Evolutionary conservation across 2,329 filamentous ascomycete genomes (phyloP), one percentile per base, ranked within the genome.

Genomic region (Fusarium sarcochroum): DNA sequence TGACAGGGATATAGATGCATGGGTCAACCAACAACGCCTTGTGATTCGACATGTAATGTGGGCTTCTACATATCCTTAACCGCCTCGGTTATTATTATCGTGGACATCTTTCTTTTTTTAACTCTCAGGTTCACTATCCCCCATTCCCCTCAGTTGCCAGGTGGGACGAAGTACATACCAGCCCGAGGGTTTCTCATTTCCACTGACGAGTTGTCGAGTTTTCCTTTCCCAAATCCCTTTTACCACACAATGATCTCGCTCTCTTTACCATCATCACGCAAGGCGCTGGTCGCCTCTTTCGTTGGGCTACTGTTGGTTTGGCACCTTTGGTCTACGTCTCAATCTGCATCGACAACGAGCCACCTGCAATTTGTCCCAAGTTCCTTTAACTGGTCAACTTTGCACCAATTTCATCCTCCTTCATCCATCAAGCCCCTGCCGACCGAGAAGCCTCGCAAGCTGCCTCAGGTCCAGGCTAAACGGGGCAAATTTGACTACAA

Each of bases 391-490:
- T 81, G 80, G 80, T 66, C 76, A 5, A 57, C 60, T 1, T 66
- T 73, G 3, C 58, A 51, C 14, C 69, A 76, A 25, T 75, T 75
- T 54, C 56, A 77, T 56, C 78, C 79, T 7, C 76, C 77, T 3
- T 38, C 68, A 1, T 73, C 75, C 6, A 75, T 79, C 63, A 76
- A 76, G 52, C 69, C 74, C 15, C 59, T 80, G 2, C 80, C 80
- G 2, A 64, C 67, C 4, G 78, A 71, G 13, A 63, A 54, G 15
- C 72, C 75, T 2, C 60, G 53, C 3, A 63, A 41, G 17, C 68
- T 81, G 10, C 77, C 77, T 5, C 68, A 58, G 1, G 72, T 81
- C 3, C 79, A 81, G 37, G 77, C 77, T 15, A 61, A 60, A 7
- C 14, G 66, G 8, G 54, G 56, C 41, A 69, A 65, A 11, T 78